These are phyloP conservation scores for Fusarium sulawesiense DNA, from an alignment of 2,329 filamentous ascomycete species.

Conservation along the genomic window DNA sequence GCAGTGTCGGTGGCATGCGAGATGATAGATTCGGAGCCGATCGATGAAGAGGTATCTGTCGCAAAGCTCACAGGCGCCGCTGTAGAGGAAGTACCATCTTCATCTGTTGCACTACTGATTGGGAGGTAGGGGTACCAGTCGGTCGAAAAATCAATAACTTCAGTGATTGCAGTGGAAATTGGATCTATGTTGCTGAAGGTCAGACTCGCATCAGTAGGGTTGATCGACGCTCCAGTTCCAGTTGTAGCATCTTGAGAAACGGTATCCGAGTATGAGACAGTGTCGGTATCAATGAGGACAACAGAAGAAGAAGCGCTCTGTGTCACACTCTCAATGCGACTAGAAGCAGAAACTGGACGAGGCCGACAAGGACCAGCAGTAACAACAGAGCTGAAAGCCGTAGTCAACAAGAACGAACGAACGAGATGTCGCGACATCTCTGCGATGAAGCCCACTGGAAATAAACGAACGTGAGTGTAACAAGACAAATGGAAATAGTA, in stretches of 20 bases:
- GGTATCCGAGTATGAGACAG: background rate
- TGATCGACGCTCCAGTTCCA: background rate
- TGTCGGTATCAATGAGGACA: background rate
- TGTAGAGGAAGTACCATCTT: background rate
- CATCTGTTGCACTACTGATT: background rate
- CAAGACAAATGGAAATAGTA: background rate
- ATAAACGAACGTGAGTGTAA: background rate
- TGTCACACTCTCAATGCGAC: background rate
- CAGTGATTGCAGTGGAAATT: background rate
- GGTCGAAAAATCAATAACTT: background rate
- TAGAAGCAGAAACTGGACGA: accelerated
- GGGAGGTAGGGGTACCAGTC: background rate
- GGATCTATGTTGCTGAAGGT: accelerated
- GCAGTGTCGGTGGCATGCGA: background rate
- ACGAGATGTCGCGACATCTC: background rate
- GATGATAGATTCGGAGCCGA: background rate
- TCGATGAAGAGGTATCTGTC: background rate
- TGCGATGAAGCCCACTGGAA: background rate
- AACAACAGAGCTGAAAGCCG: background rate
- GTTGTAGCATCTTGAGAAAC: background rate
- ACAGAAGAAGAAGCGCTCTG: background rate
- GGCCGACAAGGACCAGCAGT: background rate
- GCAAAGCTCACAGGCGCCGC: background rate
- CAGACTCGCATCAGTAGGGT: background rate
- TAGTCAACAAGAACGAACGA: background rate